Conservation (phyloP, 192 early-diverging fungal genomes). For the Linnemannia hyalina region DNA sequence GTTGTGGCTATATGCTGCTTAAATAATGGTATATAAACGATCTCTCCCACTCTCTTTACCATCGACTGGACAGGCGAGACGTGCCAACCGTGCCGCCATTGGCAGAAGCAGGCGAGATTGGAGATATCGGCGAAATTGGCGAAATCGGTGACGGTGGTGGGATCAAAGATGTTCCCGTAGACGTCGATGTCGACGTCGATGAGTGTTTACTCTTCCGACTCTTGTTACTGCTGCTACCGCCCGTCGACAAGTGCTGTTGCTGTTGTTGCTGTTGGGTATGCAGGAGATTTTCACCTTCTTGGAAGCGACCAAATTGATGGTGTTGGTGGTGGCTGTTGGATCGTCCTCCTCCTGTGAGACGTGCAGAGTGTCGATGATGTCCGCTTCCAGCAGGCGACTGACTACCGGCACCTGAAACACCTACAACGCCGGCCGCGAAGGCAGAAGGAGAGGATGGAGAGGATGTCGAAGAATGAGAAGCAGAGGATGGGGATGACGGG, state of each 20-base stretch:
- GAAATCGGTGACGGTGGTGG: constrained; percentile 19
- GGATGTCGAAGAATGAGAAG: neutral
- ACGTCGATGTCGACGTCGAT: neutral
- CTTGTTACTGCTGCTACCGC: neutral
- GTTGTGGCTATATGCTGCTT: neutral
- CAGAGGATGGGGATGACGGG: neutral
- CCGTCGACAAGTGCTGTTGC: neutral
- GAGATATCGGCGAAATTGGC: constrained; percentile 41
- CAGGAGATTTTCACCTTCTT: constrained; percentile 12
- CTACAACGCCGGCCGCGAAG: neutral
- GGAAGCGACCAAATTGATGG: constrained; percentile 5
- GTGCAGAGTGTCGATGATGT: neutral
- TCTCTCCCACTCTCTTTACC: neutral
- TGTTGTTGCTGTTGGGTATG: neutral
- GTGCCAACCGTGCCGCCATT: constrained; percentile 10
- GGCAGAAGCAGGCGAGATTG: constrained; percentile 2
- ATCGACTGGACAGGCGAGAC: constrained; percentile 27
- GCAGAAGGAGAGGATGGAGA: neutral
- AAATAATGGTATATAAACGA: neutral
- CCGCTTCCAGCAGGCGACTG: neutral
- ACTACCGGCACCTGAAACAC: neutral
- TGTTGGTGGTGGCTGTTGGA: constrained; percentile 1
- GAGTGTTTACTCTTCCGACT: neutral
- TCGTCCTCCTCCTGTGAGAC: neutral
- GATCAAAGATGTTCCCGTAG: neutral